Evolutionary conservation across 2,329 filamentous ascomycete species (phyloP).

Genomic region (Cadophora sp.): DNA sequence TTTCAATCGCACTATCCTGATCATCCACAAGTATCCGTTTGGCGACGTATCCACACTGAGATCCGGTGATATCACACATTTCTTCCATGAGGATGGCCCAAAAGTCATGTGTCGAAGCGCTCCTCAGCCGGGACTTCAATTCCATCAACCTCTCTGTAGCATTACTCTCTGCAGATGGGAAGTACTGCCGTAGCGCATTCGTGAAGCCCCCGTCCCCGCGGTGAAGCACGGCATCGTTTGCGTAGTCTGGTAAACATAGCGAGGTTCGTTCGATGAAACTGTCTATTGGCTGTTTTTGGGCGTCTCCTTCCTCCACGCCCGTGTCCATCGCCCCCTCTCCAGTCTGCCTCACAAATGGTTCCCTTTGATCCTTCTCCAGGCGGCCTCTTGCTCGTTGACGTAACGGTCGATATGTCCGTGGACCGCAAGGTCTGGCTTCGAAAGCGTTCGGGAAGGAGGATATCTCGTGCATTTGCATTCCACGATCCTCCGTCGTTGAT

Average conservation of each 20-base stretch:
- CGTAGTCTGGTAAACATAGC: constrained; percentile 41
- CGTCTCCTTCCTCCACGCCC: constrained; percentile 22
- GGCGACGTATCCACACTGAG: constrained; percentile 73
- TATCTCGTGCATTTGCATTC: constrained; percentile 40
- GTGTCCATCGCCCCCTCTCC: constrained; percentile 35
- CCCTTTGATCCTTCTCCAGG: constrained; percentile 28
- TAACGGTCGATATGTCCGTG: constrained; percentile 38
- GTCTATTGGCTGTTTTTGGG: constrained; percentile 26
- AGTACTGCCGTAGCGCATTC: constrained; percentile 44
- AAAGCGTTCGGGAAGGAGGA: constrained; percentile 22
- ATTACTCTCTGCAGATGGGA: constrained; percentile 59
- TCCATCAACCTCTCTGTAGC: constrained; percentile 64
- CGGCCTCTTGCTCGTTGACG: constrained; percentile 36
- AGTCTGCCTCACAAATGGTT: constrained; percentile 17
- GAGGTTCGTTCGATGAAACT: constrained; percentile 38
- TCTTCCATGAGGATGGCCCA: constrained; percentile 70
- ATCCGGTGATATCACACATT: constrained; percentile 65
- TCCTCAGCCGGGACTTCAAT: constrained; percentile 62
- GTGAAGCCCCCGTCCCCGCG: constrained; percentile 41
- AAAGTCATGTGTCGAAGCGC: constrained; percentile 63
- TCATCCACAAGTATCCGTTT: constrained; percentile 68
- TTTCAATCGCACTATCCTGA: constrained; percentile 61
- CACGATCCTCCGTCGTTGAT: constrained; percentile 25
- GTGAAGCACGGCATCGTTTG: constrained; percentile 38
- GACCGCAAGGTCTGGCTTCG: constrained; percentile 32